These are phyloP conservation scores for Tirmania nivea DNA, from an alignment of 495 filamentous ascomycete genomes.

Conservation along the genomic window DNA sequence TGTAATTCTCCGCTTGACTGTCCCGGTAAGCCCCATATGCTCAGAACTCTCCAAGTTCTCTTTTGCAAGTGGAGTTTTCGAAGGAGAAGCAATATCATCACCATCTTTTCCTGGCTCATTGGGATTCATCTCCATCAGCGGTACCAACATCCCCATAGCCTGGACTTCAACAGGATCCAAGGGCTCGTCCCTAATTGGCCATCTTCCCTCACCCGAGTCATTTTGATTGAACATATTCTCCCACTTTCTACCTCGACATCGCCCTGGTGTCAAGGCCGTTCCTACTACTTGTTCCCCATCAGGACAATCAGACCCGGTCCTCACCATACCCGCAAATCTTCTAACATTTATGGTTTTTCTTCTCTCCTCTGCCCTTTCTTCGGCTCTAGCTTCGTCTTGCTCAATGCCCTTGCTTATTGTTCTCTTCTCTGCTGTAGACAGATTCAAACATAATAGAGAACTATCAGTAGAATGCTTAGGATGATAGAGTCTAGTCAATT, in stretches of 20 bases:
- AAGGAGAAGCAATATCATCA: not conserved
- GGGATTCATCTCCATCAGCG: not conserved
- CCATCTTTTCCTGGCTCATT: not conserved
- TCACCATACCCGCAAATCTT: not conserved
- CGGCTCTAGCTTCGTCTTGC: not conserved
- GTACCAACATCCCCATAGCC: not conserved
- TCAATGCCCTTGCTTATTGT: not conserved
- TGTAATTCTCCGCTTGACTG: too few species aligned
- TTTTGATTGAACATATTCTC: not conserved
- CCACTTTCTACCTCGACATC: not conserved
- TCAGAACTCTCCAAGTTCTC: too few species aligned
- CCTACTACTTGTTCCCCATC: not conserved
- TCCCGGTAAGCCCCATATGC: too few species aligned
- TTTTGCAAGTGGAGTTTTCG: too few species aligned
- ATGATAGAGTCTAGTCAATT: not conserved
- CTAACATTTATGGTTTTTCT: not conserved
- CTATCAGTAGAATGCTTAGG: not conserved
- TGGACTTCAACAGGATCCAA: not conserved
- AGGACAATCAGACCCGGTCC: not conserved
- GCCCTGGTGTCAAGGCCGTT: not conserved
- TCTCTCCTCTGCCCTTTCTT: not conserved
- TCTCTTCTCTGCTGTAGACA: not conserved
- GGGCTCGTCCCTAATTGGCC: not conserved
- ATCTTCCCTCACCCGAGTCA: not conserved
- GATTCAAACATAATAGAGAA: not conserved